Percentiles rank a stretch among this genome's conserved stretches.
Evolutionary conservation across 179 eudicot genomes (phyloP).

Genomic region (Spergularia azorica): DNA sequence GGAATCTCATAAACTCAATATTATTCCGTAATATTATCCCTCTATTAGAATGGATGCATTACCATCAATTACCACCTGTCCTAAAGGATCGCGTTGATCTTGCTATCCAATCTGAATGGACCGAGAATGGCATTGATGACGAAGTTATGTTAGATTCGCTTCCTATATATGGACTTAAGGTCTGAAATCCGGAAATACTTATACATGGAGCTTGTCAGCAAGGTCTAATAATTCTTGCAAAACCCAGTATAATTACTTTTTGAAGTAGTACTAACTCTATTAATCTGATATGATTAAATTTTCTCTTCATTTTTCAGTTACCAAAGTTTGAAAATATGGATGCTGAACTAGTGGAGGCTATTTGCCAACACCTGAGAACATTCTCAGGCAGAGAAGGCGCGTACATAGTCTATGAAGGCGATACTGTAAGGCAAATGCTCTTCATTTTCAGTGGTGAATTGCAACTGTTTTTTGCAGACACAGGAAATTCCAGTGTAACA

Average conservation of each 20-base stretch:
- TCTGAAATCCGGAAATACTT: conserved; percentile 15
- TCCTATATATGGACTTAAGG: neutral
- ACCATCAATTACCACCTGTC: conserved; percentile 9
- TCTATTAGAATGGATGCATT: neutral
- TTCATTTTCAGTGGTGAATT: conserved; percentile 11
- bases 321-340: conserved; percentile 15
- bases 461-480: conserved; percentile 14
- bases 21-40: too few species aligned
- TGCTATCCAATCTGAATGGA: conserved; percentile 19
- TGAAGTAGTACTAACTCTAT: too few species aligned
- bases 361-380: conserved; percentile 16
- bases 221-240: neutral
- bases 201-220: conserved; percentile 6
- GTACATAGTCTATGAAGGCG: conserved; percentile 14
- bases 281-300: too few species aligned
- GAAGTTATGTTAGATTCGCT: conserved; percentile 14
- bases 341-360: neutral
- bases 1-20: too few species aligned
- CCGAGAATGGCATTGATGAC: neutral
- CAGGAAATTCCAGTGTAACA: neutral
- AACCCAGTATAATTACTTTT: too few species aligned
- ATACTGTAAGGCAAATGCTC: conserved; percentile 9
- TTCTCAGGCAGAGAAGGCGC: conserved; percentile 7
- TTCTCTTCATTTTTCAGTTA: neutral
- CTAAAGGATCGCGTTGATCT: conserved; percentile 11